Conservation (phyloP, 2,329 filamentous ascomycete species). For the Dactylellina drechsleri region DNA sequence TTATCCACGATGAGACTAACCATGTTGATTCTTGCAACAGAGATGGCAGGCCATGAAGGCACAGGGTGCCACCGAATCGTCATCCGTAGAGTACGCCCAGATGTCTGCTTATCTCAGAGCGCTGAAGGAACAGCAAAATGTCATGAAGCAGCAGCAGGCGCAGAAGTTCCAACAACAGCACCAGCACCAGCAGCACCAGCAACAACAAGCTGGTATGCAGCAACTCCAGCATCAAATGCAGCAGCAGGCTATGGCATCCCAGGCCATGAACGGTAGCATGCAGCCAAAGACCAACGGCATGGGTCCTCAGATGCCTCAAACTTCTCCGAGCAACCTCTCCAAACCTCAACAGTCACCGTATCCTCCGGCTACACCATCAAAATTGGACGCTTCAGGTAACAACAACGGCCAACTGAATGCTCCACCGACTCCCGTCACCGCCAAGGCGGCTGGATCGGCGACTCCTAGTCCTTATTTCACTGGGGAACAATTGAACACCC, state of each 20-base stretch:
- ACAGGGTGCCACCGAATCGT: slow-evolving; percentile 78
- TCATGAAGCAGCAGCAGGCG: slow-evolving; percentile 74
- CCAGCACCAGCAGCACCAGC: slow-evolving; percentile 63
- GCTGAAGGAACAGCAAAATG: slow-evolving; percentile 79
- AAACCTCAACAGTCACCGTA: slow-evolving; percentile 45
- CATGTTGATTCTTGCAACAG: slow-evolving; percentile 64
- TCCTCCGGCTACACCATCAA: slow-evolving; percentile 39
- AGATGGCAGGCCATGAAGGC: slow-evolving; percentile 91
- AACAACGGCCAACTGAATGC: slow-evolving; percentile 31
- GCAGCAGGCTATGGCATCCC: slow-evolving; percentile 59
- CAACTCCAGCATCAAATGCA: slow-evolving; percentile 70
- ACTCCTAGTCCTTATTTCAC: slow-evolving; percentile 67
- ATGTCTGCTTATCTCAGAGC: slow-evolving; percentile 56
- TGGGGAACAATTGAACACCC: slow-evolving; percentile 78
- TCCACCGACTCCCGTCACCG: slow-evolving; percentile 57
- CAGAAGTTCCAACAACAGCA: slow-evolving; percentile 68
- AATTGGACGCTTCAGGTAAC: slow-evolving; percentile 22
- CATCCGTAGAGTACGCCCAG: slow-evolving; percentile 77
- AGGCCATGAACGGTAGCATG: slow-evolving; percentile 20
- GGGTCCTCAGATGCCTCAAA: slow-evolving; percentile 2
- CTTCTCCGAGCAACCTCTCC: slow-evolving; percentile 38
- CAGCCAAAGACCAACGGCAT: slow-evolving; percentile 36
- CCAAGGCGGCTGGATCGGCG: slow-evolving; percentile 58
- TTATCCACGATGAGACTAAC: background rate
- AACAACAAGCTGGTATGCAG: slow-evolving; percentile 66